Base-by-base conservation (phyloP, 140 eudicot genomes). In the Anethum foeniculum region DNA sequence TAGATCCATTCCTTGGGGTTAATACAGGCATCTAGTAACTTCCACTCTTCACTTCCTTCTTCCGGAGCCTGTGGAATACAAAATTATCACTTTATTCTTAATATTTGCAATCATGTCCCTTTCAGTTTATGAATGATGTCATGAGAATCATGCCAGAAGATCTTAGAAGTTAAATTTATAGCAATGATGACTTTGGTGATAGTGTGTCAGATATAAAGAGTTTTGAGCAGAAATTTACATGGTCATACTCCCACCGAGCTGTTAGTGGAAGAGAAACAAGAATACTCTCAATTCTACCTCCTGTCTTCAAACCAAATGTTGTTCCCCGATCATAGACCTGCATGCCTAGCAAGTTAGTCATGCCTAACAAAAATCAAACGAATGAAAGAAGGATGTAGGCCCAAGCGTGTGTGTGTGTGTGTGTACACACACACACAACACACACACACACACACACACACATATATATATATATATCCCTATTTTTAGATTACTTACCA, bases 201-300 rank as follows among this genome's bases (percentile, higher is more conserved):
- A 6, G 32, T 75, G 30, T 4, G 1, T 23, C 12, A 73, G 9
- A 12, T 30, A 10, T 7, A 77, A 18, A 1, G 81, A 44, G 74
- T 79, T 65, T 60, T 9, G 64, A 81, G 52, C 23, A 75, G 56
- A 51, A 77, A 78, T 90, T 89, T 85, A 95, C 99, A 77, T 96
- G 99, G 91, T 89, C 99, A 75, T 96, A 96, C 79, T 96, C 99
- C 99, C 99, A 96, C 43, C 99, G 92, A 73, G 98, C 98, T 80
- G 97, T 87, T 51, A 96, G 85, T 78, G 99, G 99, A 75, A 96
- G 96, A 75, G 99, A 96, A 76, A 96, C 99, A 34, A 96, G 98
- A 77, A 96, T 96, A 82, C 99, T 96, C 85, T 96, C 99, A 75
- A 96, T 96, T 56, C 99, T 86, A 23, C 99, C 99, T 75, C 99